A percentile compares a stretch with the other conserved stretches of the same genome.
Evolutionary conservation across 169 alveolate genomes (phyloP).

Genomic region (Plasmodium gonderi): DNA sequence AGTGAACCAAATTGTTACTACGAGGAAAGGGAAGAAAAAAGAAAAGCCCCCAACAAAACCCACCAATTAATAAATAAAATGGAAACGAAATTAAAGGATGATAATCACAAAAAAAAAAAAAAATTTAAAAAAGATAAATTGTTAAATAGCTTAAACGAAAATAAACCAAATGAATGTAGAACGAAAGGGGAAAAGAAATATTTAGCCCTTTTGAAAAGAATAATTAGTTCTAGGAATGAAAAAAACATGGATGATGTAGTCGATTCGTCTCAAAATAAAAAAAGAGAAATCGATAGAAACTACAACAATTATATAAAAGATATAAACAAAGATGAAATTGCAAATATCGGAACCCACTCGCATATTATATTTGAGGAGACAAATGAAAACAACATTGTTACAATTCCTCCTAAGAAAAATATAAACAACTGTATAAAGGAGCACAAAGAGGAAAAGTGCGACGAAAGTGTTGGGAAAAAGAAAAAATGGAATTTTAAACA

Average conservation of each 20-base stretch:
- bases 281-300: neutral
- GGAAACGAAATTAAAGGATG: neutral
- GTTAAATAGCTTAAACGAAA: neutral
- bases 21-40: too few relatives aligned
- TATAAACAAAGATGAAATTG: neutral
- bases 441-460: neutral
- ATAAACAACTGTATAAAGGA: neutral
- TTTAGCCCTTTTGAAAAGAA: conserved; percentile 8
- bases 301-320: neutral
- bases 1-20: too few relatives aligned
- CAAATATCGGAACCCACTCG: neutral
- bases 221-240: conserved; percentile 25
- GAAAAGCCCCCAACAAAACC: too few relatives aligned
- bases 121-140: neutral
- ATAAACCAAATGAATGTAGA: neutral
- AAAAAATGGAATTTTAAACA: conserved; percentile 24
- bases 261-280: neutral
- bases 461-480: neutral
- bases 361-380: neutral
- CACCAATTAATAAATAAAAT: neutral
- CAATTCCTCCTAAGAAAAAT: neutral
- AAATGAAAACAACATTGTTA: neutral
- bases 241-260: neutral
- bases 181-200: neutral
- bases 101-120: neutral